These are phyloP conservation scores for Balakata baccata DNA, from an alignment of 345 rosid species.

Conservation along the genomic window DNA sequence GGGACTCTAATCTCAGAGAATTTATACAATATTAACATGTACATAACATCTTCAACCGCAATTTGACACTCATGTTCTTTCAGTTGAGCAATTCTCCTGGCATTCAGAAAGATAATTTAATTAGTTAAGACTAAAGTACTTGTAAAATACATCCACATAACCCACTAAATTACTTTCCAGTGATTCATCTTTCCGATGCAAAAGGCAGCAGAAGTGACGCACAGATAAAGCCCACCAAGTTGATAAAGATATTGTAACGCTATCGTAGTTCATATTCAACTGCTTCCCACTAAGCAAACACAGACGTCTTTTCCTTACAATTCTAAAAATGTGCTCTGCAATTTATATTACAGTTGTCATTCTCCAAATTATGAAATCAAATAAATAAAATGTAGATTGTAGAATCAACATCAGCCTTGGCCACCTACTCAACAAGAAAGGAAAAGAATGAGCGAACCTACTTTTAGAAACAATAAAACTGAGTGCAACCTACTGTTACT, in stretches of 20 bases:
- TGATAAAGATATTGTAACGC: slow-evolving; percentile 1
- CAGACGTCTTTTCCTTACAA: not conserved
- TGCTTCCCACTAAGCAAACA: not conserved
- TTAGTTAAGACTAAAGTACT: slow-evolving; percentile 12
- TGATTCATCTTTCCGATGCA: slow-evolving; percentile 2
- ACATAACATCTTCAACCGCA: slow-evolving; percentile 84
- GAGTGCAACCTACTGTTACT: not conserved
- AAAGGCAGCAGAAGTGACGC: slow-evolving; percentile 3
- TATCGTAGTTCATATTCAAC: not conserved
- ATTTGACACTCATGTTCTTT: slow-evolving; percentile 60
- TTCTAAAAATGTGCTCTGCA: not conserved
- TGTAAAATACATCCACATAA: slow-evolving; percentile 35
- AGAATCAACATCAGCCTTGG: not conserved
- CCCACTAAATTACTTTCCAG: too few relatives aligned
- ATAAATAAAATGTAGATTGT: not conserved
- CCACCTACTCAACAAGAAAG: not conserved
- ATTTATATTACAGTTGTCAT: not conserved
- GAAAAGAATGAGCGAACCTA: not conserved
- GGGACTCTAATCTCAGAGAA: slow-evolving; percentile 83
- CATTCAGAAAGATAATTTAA: slow-evolving; percentile 18
- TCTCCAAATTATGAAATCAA: not conserved
- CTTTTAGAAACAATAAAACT: not conserved
- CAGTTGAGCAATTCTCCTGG: slow-evolving; percentile 77
- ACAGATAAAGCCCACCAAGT: slow-evolving; percentile 2
- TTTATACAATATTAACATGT: slow-evolving; percentile 70